A percentile compares a stretch with the other conserved stretches of the same genome.
phyloP scores from a whole-genome alignment of 495 filamentous ascomycete genomes.

The Tuber melanosporum region DNA sequence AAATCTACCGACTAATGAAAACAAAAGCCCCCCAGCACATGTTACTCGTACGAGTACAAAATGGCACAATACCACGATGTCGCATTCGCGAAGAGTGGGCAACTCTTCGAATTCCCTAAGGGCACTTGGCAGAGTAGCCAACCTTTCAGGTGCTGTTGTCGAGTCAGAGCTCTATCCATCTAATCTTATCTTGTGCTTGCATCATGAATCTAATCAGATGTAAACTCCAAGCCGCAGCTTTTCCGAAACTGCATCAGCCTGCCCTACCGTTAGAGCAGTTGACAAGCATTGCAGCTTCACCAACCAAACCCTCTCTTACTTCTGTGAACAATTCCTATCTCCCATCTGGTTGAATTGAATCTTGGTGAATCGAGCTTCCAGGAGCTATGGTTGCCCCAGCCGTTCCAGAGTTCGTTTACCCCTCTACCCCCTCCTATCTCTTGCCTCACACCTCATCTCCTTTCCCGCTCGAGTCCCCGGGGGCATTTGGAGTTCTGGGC shows the following conservation, averaged over 20 bases:
- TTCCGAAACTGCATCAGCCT: not conserved
- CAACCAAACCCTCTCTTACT: not conserved
- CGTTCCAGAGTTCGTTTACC: constrained; percentile 70
- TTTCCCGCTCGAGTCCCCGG: constrained; percentile 10
- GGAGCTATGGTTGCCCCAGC: constrained; percentile 74
- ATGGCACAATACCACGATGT: too few relatives aligned
- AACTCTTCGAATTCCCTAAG: too few relatives aligned
- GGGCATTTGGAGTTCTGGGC: constrained; percentile 22
- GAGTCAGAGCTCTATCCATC: not conserved
- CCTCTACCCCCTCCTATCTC: constrained; percentile 18
- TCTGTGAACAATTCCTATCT: not conserved
- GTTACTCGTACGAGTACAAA: too few relatives aligned
- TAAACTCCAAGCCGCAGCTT: not conserved
- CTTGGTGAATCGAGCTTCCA: not conserved
- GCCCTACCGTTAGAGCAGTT: not conserved
- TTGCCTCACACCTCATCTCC: not conserved
- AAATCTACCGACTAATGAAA: too few relatives aligned
- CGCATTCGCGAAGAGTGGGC: too few relatives aligned
- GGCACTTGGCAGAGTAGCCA: too few relatives aligned
- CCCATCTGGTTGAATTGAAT: not conserved
- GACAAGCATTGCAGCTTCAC: not conserved
- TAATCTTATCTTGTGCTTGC: not conserved
- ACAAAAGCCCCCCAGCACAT: too few relatives aligned
- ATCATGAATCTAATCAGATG: not conserved
- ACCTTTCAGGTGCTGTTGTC: too few relatives aligned